Evolutionary conservation across 2,329 filamentous ascomycete species (phyloP).

Genomic region (Pseudogymnoascus sp.): DNA sequence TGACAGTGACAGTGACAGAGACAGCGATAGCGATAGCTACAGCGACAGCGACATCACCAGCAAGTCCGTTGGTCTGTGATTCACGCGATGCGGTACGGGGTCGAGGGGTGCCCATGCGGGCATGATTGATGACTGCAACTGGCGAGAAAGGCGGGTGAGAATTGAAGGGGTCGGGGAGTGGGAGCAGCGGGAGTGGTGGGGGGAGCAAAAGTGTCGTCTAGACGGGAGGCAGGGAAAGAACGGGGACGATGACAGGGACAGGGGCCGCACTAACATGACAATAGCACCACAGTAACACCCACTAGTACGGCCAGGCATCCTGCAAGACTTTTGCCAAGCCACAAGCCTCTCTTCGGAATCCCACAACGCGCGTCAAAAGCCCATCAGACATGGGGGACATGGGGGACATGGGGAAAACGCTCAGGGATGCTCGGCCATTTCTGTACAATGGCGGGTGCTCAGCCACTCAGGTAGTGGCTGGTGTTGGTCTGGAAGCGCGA

Average conservation of each 20-base stretch:
- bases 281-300: background rate
- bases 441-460: background rate
- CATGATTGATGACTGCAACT: background rate
- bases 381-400: background rate
- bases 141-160: background rate
- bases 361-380: slow-evolving; percentile 1
- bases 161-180: background rate
- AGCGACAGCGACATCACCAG: no score
- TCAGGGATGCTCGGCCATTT: background rate
- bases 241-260: background rate
- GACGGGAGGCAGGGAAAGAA: background rate
- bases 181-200: background rate
- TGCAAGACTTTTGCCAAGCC: slow-evolving; percentile 2
- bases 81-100: slow-evolving; percentile 4
- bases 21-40: background rate
- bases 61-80: background rate
- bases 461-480: slow-evolving; percentile 3
- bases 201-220: background rate
- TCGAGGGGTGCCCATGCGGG: background rate
- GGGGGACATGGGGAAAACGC: no score
- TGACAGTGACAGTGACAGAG: background rate
- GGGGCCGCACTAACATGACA: background rate
- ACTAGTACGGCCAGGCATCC: background rate
- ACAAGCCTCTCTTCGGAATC: background rate
- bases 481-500: background rate